Evolutionary conservation across 345 rosid genomes (phyloP), one percentile per base, ranked within the genome.

Genomic region (Streptanthus diversifolius): DNA sequence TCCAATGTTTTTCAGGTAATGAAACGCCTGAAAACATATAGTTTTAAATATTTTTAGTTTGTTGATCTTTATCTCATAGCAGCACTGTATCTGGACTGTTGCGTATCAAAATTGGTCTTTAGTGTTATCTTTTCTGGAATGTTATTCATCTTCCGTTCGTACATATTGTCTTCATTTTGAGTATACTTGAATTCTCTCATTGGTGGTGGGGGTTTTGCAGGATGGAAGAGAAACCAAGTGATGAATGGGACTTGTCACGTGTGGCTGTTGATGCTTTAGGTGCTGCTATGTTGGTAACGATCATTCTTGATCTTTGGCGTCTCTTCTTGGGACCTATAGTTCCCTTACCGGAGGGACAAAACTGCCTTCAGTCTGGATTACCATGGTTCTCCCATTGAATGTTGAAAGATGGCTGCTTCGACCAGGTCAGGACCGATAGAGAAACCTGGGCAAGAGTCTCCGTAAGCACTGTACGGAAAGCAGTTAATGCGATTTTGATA

Each of bases 1-100:
- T 69, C 97, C 98, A 18, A 93, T 93, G 98, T 93, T 93, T 77
- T 79, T 91, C 75, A 91, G 98, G 98, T 91, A 80, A 82, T 82
- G 67, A 63, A 18, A 57, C 11, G 39, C 63, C 68, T 40, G 47
- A 21, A 53, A 40, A 39, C n/a, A n/a, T 9, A 12, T 65, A 8
- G 15, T 40, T 72, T 53, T 27, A 3, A 40, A 1, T 13, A n/a
- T 29, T 35, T n/a, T 5, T 14, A 72, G 41, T 52, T 17, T 63
- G n/a, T n/a, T n/a, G n/a, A n/a, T n/a, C n/a, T n/a, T n/a, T n/a
- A n/a, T n/a, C n/a, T n/a, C n/a, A n/a, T n/a, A n/a, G n/a, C n/a
- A n/a, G n/a, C n/a, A n/a, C n/a, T n/a, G n/a, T n/a, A n/a, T n/a
- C n/a, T n/a, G n/a, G n/a, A n/a, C n/a, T n/a, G n/a, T n/a, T n/a